A percentile compares a stretch with the other conserved stretches of the same genome.
These are phyloP conservation scores for Colletotrichum noveboracense DNA, from an alignment of 2,329 filamentous ascomycete species.

Conservation along the genomic window DNA sequence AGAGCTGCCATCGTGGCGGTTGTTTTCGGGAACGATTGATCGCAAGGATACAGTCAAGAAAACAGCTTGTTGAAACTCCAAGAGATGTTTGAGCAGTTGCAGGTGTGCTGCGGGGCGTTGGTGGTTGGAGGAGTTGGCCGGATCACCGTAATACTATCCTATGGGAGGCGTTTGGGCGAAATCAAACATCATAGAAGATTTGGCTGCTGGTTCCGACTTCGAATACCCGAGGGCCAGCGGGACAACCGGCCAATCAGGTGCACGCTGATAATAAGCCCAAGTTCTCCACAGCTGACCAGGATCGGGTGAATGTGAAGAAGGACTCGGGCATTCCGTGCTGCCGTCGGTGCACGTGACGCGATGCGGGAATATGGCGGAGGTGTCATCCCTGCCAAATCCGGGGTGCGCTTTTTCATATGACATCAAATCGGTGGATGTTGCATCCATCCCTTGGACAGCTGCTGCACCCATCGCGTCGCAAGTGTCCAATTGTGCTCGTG, in stretches of 20 bases:
- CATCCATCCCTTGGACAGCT: not conserved
- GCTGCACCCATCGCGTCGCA: not conserved
- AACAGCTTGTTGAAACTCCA: not conserved
- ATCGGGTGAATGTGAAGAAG: not conserved
- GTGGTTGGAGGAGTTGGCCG: not conserved
- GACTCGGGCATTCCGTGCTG: not conserved
- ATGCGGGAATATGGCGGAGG: not conserved
- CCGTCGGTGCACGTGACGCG: not conserved
- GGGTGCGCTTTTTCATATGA: not conserved
- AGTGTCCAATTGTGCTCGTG: not conserved
- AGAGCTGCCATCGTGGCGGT: constrained; percentile 62
- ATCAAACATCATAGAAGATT: constrained; percentile 14
- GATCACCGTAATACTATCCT: constrained; percentile 1
- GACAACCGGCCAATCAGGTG: not conserved
- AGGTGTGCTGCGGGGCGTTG: not conserved
- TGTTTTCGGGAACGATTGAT: not conserved
- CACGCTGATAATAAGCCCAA: not conserved
- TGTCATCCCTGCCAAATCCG: not conserved
- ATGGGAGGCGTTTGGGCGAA: constrained; percentile 13
- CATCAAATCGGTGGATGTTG: not conserved
- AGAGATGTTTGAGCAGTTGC: not conserved
- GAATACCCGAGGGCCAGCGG: not conserved
- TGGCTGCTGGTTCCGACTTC: not conserved
- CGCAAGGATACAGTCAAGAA: not conserved
- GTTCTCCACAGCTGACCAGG: not conserved